Evolutionary conservation across 176 grass and related monocot species (phyloP), one percentile per base, ranked within the genome.

Genomic region (Zizania latifolia): DNA sequence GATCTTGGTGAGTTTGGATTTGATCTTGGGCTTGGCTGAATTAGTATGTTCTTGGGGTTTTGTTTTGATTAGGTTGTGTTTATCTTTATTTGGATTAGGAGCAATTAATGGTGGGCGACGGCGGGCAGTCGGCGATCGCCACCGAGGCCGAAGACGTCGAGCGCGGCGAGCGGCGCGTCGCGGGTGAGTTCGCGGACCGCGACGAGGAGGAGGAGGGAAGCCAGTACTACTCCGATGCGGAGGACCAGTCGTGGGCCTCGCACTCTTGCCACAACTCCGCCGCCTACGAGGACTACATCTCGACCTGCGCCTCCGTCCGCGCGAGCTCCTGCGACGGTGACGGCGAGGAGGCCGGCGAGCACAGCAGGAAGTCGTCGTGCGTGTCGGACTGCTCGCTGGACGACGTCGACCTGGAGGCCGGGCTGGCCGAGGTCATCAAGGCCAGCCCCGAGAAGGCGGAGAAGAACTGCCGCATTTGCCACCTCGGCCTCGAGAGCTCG

Each of bases 381-480:
- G 86, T 88, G 65, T 95, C 96, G 0, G 89, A 92, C 19, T 87
- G 89, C 70, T 99, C 96, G 2, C 77, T 88, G 76, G 76, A 76
- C 10, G 92, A 92, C 22, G 55, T 89, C 60, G 92, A 99, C 82
- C 78, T 89, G 39, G 96, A 95, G 65, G 80, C 74, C 26, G 92
- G 87, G 29, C 65, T 79, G 27, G 73, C 54, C 4, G 92, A 95
- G 80, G 74, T 85, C 58, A 73, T 80, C 57, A 88, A 90, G 39
- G 53, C 61, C 4, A 88, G 84, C 37, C 51, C 76, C n/a, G 87
- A 90, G 32, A 95, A 92, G 77, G 54, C 58, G 35, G 89, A 99
- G 72, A 65, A 30, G 73, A 90, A 86, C 86, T 99, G 96, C 72
- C 84, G 96, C 84, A 99, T 99, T 80, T 99, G 96, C 80, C 92